These are phyloP conservation scores for Solanum medicagineum DNA, from an alignment of 257 asterid species.

Conservation along the genomic window DNA sequence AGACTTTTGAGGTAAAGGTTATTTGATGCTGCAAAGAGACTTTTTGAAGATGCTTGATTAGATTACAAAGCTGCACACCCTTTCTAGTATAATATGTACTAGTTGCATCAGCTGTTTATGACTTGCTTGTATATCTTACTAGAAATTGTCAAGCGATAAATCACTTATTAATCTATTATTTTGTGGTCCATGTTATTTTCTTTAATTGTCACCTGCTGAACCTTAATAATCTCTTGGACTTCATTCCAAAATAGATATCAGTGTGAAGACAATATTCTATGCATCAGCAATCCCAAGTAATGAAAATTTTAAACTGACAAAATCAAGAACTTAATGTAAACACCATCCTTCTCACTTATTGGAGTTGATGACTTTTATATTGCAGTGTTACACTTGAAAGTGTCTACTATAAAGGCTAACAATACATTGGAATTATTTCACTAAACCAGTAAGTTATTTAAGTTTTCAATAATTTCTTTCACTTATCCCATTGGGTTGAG, in stretches of 20 bases:
- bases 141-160: background rate
- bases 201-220: background rate
- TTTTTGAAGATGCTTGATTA: background rate
- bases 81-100: background rate
- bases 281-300: background rate
- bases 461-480: background rate
- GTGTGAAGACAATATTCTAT: background rate
- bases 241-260: background rate
- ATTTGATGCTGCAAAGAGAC: background rate
- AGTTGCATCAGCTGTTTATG: background rate
- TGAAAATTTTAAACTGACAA: background rate
- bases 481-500: background rate
- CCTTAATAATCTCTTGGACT: background rate
- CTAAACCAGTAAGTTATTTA: background rate
- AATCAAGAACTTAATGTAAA: background rate
- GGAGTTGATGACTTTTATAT: background rate
- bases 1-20: background rate
- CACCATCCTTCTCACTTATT: background rate
- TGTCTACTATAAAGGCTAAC: background rate
- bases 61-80: background rate
- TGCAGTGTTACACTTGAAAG: background rate
- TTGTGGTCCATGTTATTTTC: background rate
- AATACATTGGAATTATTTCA: background rate
- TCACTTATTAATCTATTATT: background rate
- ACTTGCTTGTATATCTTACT: background rate